Base-by-base conservation (phyloP, 2,329 filamentous ascomycete genomes). In the Pyrenophora teres region DNA sequence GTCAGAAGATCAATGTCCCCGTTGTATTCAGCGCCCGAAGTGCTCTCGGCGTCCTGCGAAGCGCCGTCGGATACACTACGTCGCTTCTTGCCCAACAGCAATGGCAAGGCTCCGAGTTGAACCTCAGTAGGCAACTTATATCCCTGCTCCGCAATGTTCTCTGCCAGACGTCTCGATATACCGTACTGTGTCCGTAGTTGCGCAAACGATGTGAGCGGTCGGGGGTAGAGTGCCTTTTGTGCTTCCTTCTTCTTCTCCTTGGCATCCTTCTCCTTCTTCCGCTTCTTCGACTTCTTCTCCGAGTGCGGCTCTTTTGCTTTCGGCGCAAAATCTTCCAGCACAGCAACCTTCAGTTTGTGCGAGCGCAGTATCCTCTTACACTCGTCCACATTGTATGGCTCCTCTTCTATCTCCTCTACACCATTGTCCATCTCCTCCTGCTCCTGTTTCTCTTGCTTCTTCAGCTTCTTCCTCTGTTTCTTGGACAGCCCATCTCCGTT, bases 91-190 rank as follows among this genome's bases (percentile, higher is more conserved):
- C 80, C 74, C 25, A 97, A 77, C 31, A 97, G 77, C 39, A 97
- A 75, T 23, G 94, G 93, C 57, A 99, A 75, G 64, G 87, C 88
- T 3, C 85, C 92, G 74, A 97, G 83, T 72, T 99, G 94, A 10
- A 99, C 92, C 74, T 97, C 93, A 0, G 94, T 99, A 10, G 94
- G 94, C 50, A 92, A 79, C 31, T 83, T 85, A 70, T 96, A 99
- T 9, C 89, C 91, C 75, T 97, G 90, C n/a, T 84, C 81, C 12
- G 83, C 79, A 25, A 99, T 79, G 67, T 99, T 99, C 54, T 88
- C 84, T 2, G 86, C 85, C 38, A 99, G 75, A 36, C 86, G 82
- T 35, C 82, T 79, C 3, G 90, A 88, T 36, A 97, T 84, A n/a
- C 81, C 82, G 74, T 93, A 96, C 38, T 79, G 80, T 27, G 80